Evolutionary conservation across 345 rosid genomes (phyloP).

Genomic region (Citrus mangshanensis): DNA sequence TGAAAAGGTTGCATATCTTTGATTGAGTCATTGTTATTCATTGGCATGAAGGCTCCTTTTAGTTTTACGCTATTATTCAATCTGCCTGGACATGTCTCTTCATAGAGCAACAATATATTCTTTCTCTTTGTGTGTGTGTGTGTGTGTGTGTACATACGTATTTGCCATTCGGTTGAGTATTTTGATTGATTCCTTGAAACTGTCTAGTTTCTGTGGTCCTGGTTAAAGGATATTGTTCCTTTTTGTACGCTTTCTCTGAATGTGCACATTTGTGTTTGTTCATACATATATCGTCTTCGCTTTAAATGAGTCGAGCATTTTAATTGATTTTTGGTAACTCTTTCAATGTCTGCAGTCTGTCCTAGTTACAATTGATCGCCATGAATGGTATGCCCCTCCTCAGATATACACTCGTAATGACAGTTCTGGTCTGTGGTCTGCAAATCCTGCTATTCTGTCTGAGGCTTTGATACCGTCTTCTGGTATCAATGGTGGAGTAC

Average conservation of each 20-base stretch:
- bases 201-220: no score
- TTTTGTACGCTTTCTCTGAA: neutral
- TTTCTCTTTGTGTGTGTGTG: no score
- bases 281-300: no score
- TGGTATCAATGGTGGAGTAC: slow-evolving; percentile 32
- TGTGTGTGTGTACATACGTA: no score
- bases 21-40: neutral
- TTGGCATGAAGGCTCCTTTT: neutral
- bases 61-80: neutral
- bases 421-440: slow-evolving; percentile 81
- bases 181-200: no score
- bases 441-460: slow-evolving; percentile 54
- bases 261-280: neutral
- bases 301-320: neutral
- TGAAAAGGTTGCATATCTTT: neutral
- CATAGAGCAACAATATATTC: no score
- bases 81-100: no score
- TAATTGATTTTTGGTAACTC: neutral
- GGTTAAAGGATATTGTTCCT: neutral
- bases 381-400: slow-evolving; percentile 96
- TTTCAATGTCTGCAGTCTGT: slow-evolving; percentile 61
- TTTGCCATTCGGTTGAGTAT: no score
- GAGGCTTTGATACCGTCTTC: slow-evolving; percentile 29
- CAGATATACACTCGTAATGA: slow-evolving; percentile 88
- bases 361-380: slow-evolving; percentile 82